These are phyloP conservation scores for Boletus sp. DNA, from an alignment of 1,284 basidiomycete genomes.

Conservation along the genomic window DNA sequence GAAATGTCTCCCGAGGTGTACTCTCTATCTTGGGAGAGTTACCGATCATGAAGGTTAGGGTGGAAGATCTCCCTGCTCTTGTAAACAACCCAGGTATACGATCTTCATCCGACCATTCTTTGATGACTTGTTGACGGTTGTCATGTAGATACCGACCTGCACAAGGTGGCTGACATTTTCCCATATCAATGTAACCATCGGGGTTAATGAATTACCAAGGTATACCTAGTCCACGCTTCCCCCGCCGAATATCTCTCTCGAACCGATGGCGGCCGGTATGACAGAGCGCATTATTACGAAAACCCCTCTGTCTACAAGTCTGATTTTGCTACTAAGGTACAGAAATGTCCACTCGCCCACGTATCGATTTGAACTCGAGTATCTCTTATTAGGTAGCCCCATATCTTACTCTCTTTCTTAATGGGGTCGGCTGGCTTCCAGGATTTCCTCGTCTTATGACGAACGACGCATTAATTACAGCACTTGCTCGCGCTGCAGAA, in stretches of 20 bases:
- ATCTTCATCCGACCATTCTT: background rate
- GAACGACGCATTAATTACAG: constrained; percentile 55
- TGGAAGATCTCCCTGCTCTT: constrained; percentile 55
- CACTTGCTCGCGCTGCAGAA: constrained; percentile 47
- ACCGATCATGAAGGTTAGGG: constrained; percentile 57
- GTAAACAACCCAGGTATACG: constrained; percentile 46
- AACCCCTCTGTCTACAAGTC: constrained; percentile 65
- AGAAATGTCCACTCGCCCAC: background rate
- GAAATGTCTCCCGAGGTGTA: constrained; percentile 77
- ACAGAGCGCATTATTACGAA: constrained; percentile 68
- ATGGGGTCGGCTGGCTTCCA: constrained; percentile 81
- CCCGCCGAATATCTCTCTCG: constrained; percentile 68
- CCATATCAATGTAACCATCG: background rate
- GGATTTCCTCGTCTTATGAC: constrained; percentile 77
- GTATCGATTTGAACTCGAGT: background rate
- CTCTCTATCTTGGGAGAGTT: constrained; percentile 69
- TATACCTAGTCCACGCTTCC: constrained; percentile 76
- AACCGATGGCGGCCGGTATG: constrained; percentile 52
- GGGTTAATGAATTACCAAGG: constrained; percentile 36
- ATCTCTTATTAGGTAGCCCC: constrained; percentile 65
- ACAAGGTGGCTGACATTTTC: constrained; percentile 37
- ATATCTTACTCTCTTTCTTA: constrained; percentile 78
- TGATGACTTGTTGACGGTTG: background rate
- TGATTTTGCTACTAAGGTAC: constrained; percentile 65
- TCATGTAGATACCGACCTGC: constrained; percentile 49